These are phyloP conservation scores for Ophiosphaerella herpotricha DNA, from an alignment of 2,329 filamentous ascomycete genomes.

Conservation along the genomic window DNA sequence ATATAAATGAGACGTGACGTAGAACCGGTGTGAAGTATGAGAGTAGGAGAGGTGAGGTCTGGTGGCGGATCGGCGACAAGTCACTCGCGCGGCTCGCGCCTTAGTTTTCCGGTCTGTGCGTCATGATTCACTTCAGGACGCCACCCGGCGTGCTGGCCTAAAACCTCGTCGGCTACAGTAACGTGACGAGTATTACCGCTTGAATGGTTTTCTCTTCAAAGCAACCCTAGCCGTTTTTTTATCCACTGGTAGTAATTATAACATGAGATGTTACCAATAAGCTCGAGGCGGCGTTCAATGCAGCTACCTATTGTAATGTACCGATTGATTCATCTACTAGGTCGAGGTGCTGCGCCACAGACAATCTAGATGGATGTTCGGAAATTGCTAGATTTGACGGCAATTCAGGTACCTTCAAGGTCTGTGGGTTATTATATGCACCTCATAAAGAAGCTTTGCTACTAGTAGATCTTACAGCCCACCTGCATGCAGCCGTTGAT, in stretches of 20 bases:
- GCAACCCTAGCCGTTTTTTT: too few relatives aligned
- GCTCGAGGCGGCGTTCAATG: too few relatives aligned
- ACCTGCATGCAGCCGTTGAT: too few relatives aligned
- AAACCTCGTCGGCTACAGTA: constrained; percentile 1
- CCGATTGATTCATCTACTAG: too few relatives aligned
- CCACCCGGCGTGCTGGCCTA: too few relatives aligned
- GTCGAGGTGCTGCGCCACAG: too few relatives aligned
- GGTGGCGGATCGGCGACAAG: constrained; percentile 18
- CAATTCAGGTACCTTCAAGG: neutral
- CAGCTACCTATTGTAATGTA: too few relatives aligned
- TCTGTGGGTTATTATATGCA: neutral
- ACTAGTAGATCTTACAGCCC: too few relatives aligned
- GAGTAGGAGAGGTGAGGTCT: constrained; percentile 6
- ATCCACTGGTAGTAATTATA: too few relatives aligned
- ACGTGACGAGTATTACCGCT: constrained; percentile 1
- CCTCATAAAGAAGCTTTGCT: neutral
- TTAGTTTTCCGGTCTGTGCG: constrained; percentile 20
- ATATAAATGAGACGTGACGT: constrained; percentile 7
- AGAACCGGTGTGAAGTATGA: constrained; percentile 5
- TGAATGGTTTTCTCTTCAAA: neutral
- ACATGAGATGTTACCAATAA: too few relatives aligned
- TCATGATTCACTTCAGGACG: constrained; percentile 12
- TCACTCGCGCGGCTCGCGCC: constrained; percentile 1
- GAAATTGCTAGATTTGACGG: neutral
- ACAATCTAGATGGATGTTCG: neutral